A percentile compares a stretch with the other conserved stretches of the same genome.
Conservation (phyloP, 164 flowering plant species). For the Cinnamomum chago region DNA sequence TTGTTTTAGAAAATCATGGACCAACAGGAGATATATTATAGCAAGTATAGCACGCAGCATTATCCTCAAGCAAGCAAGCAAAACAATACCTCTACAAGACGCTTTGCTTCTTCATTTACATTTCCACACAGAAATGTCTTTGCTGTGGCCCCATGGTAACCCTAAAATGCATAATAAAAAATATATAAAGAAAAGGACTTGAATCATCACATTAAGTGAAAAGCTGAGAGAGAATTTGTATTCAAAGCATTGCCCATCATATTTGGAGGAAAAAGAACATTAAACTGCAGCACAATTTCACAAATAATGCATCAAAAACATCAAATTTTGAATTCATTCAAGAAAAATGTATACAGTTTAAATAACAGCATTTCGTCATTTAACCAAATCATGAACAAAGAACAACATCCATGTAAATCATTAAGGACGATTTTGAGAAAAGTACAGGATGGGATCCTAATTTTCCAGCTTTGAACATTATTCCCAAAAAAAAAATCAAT, state of each 20-base stretch:
- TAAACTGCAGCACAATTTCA: not conserved
- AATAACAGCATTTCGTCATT: no score
- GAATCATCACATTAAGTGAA: not conserved
- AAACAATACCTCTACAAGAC: constrained; percentile 64
- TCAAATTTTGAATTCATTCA: no score
- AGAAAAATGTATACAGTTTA: no score
- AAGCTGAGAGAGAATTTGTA: not conserved
- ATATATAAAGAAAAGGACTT: no score
- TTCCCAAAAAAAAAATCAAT: no score
- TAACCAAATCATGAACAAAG: no score
- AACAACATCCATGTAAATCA: no score
- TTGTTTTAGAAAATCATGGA: no score
- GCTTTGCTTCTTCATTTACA: constrained; percentile 46
- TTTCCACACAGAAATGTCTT: constrained; percentile 85
- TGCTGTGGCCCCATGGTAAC: constrained; percentile 98
- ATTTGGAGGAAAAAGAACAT: not conserved
- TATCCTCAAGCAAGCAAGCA: not conserved
- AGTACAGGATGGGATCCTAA: no score
- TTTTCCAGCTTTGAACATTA: no score
- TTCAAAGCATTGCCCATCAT: no score
- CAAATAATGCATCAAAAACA: not conserved
- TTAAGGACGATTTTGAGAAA: no score
- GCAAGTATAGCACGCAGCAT: not conserved
- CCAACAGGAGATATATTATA: not conserved
- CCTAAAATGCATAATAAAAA: constrained; percentile 37